phyloP scores from a whole-genome alignment of 2,329 filamentous ascomycete species.

The Talaromyces atroroseus region DNA sequence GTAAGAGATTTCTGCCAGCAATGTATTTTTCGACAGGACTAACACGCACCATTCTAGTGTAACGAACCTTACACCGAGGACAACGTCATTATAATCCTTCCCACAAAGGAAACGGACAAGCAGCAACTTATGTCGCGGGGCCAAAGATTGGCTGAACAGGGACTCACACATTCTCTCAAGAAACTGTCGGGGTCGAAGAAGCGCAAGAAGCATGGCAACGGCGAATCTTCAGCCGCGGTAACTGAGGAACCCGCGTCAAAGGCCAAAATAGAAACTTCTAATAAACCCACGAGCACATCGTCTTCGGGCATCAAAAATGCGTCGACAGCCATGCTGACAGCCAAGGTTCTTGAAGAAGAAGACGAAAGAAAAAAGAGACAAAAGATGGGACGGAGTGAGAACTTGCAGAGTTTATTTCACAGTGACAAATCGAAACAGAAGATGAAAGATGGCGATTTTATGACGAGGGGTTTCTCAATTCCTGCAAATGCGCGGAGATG shows the following conservation, averaged over 20 bases:
- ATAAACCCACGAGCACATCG: conserved; percentile 28
- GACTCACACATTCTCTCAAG: conserved; percentile 81
- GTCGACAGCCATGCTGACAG: conserved; percentile 76
- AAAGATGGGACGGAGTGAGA: conserved; percentile 52
- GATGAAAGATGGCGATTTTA: conserved; percentile 48
- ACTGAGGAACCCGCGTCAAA: conserved; percentile 13
- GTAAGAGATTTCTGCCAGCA: conserved; percentile 27
- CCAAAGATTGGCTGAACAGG: conserved; percentile 63
- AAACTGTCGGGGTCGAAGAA: conserved; percentile 64
- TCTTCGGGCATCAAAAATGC: conserved; percentile 73
- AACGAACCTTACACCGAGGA: conserved; percentile 65
- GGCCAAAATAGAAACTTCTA: conserved; percentile 16
- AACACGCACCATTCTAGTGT: conserved; percentile 50
- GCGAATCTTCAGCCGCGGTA: conserved; percentile 17
- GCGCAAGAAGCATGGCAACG: conserved; percentile 64
- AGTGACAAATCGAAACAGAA: conserved; percentile 36
- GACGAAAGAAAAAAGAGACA: conserved; percentile 73
- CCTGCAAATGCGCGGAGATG: conserved; percentile 39
- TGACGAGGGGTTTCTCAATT: conserved; percentile 54
- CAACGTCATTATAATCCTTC: conserved; percentile 78
- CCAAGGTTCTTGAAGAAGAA: conserved; percentile 81
- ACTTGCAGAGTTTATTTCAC: conserved; percentile 49
- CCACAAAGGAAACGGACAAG: conserved; percentile 65
- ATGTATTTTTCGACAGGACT: background rate
- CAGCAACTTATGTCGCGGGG: conserved; percentile 60